phyloP scores from a whole-genome alignment of 345 rosid species.

The Salix koriyanagi region DNA sequence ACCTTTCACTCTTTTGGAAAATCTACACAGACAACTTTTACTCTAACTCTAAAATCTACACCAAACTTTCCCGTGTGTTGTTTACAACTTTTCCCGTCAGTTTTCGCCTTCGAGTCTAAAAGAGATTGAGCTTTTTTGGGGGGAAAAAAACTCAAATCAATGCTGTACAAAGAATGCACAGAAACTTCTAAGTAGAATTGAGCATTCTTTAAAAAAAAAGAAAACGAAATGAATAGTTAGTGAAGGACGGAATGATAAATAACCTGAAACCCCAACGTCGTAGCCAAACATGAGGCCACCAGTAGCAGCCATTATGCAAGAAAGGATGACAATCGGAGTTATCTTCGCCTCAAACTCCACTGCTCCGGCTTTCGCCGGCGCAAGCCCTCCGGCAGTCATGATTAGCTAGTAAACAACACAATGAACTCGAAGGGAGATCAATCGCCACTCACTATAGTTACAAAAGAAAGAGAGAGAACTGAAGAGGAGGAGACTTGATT shows the following conservation, averaged over 20 bases:
- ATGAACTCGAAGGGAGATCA: not conserved
- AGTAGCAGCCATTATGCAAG: constrained; percentile 94
- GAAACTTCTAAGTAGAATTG: not conserved
- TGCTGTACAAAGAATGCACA: not conserved
- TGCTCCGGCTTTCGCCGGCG: constrained; percentile 41
- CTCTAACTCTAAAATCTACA: no score
- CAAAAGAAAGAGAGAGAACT: not conserved
- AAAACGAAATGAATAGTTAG: not conserved
- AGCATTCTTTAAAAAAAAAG: not conserved
- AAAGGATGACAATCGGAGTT: constrained; percentile 77
- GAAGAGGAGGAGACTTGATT: not conserved
- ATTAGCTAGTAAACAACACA: not conserved
- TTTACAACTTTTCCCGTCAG: not conserved
- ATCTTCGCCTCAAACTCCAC: constrained; percentile 89
- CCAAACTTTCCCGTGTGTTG: no score
- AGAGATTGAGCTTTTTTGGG: not conserved
- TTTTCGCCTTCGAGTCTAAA: not conserved
- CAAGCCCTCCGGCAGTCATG: constrained; percentile 80
- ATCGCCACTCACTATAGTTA: no score
- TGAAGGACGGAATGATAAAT: constrained; percentile 2
- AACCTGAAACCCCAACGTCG: constrained; percentile 89
- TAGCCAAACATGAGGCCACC: constrained; percentile 99
- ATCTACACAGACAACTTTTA: not conserved
- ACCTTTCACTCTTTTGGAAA: not conserved
- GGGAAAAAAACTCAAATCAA: no score